Base-by-base conservation (phyloP, 495 filamentous ascomycete genomes). In the Cercophora scortea region DNA sequence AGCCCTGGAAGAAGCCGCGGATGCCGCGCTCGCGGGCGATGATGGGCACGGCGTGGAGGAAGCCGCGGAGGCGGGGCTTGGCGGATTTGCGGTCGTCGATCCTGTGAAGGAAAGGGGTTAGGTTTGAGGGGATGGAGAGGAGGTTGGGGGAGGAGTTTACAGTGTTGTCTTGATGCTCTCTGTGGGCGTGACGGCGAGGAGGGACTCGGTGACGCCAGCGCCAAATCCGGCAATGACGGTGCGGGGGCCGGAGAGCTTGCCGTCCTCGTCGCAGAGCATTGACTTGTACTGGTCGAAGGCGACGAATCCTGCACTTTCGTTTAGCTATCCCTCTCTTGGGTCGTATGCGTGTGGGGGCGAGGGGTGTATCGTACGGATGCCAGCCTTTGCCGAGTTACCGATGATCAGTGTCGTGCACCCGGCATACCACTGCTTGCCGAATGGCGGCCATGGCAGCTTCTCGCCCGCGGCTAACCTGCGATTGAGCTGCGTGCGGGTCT, bases 111-210 rank as follows among this genome's bases (percentile, higher is more conserved):
- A 18, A 18, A 13, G 47, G 18, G 40, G 50, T 53, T 38, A 50
- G 53, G 39, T 12, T 42, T 41, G 42, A 45, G 6, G 13, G 3
- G 12, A 3, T 19, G 25, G 13, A 38, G 12, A 13, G 8, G 39
- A 6, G 6, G 42, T 0, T 15, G 36, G 32, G 17, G n/a, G 15
- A 19, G n/a, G 16, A 34, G 64, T 77, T 41, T 58, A 89, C 85
- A 96, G 66, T 57, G 89, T 90, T 33, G 93, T 98, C 73, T 98
- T 98, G 66, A 98, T 96, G 65, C 88, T 93, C 71, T 98, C 93
- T 59, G 95, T 96, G 0, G 93, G 93, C 4, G 93, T 98, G 35
- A 98, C 93, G 8, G 93, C 93, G 1, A 98, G 69, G 25, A 97
- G 69, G 3, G 89, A 95, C 70, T 98, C 93, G 0, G 90, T 97